Conservation (phyloP, 2,329 filamentous ascomycete species). For the Trichoderma cornu-damae region DNA sequence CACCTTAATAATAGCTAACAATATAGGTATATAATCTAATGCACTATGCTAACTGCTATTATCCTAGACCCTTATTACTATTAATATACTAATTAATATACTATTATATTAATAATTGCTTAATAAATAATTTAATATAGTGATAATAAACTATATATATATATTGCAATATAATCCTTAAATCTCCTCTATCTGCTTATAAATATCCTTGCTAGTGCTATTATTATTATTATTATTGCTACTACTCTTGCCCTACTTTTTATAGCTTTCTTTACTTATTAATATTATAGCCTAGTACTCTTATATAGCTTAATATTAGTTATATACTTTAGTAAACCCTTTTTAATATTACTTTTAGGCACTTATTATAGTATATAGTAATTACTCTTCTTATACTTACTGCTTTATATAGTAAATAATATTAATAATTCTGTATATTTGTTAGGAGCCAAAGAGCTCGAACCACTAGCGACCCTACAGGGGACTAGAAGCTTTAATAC, state of each 20-base stretch:
- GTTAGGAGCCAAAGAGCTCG: too few relatives aligned
- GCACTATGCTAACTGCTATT: background rate
- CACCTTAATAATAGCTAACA: background rate
- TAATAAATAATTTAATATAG: background rate
- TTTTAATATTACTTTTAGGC: background rate
- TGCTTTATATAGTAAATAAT: too few relatives aligned
- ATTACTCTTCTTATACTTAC: background rate
- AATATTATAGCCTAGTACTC: background rate
- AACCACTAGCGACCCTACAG: too few relatives aligned
- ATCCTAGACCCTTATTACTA: background rate
- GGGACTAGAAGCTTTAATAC: too few relatives aligned
- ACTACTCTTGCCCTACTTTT: background rate
- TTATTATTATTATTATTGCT: background rate
- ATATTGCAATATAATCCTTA: background rate
- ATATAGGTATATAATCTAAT: background rate
- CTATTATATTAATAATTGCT: background rate
- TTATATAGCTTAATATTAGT: background rate
- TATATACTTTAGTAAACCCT: background rate
- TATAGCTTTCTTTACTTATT: background rate
- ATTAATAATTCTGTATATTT: too few relatives aligned
- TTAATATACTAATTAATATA: background rate
- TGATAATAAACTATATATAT: background rate
- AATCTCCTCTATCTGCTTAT: background rate
- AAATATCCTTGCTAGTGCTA: background rate
- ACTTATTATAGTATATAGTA: background rate